Conservation (phyloP, 2,329 filamentous ascomycete species). For the Apiospora pterosperma region DNA sequence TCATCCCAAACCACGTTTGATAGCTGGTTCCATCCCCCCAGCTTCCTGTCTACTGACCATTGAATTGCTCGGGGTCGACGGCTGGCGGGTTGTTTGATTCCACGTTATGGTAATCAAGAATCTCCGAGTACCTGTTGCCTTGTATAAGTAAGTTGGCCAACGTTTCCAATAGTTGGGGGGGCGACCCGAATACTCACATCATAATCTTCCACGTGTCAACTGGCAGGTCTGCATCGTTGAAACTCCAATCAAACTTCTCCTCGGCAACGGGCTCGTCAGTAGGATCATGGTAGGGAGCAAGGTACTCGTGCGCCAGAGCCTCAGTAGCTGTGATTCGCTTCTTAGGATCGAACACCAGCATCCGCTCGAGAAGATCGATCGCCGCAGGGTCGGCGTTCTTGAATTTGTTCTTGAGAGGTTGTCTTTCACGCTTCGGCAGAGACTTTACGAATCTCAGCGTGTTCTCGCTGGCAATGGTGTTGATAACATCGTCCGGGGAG, state of each 20-base stretch:
- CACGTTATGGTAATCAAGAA: conserved; percentile 97
- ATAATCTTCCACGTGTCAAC: conserved; percentile 99
- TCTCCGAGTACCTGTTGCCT: conserved; percentile 84
- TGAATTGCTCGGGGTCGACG: conserved; percentile 35
- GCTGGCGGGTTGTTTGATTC: conserved; percentile 47
- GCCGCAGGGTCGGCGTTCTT: conserved; percentile 90
- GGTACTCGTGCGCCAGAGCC: conserved; percentile 87
- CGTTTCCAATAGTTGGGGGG: not conserved
- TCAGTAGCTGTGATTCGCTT: conserved; percentile 86
- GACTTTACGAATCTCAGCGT: conserved; percentile 97
- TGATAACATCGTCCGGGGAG: conserved; percentile 98
- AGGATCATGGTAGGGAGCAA: conserved; percentile 94
- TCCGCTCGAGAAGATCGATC: conserved; percentile 88
- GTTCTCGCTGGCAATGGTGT: conserved; percentile 98
- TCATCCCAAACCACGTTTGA: not conserved
- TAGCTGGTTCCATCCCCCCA: not conserved
- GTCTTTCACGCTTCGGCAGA: conserved; percentile 88
- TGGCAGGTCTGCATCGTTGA: conserved; percentile 95
- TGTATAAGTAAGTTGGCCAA: conserved; percentile 17
- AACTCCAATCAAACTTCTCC: conserved; percentile 99
- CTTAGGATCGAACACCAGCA: conserved; percentile 98
- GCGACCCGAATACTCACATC: conserved; percentile 67
- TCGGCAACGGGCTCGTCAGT: conserved; percentile 93
- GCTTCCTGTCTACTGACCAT: conserved; percentile 30
- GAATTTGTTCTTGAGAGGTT: conserved; percentile 85